Conservation (phyloP, 129 eudicot genomes). For the Centaurea solstitialis region DNA sequence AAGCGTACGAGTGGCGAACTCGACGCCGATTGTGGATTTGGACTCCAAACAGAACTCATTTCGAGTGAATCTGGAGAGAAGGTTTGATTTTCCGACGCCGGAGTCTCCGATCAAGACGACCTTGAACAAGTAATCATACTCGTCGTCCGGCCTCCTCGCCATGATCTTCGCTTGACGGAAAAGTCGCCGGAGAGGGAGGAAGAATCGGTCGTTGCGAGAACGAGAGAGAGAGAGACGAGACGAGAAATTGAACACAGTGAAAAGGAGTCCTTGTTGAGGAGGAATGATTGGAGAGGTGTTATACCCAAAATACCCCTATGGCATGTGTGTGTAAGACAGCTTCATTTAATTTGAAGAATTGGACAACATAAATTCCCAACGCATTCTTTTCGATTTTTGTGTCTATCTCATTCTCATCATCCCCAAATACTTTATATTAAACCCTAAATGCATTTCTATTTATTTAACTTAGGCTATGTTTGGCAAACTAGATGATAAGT, state of each 20-base stretch:
- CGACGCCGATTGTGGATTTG: conserved; percentile 95
- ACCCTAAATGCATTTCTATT: too few relatives aligned
- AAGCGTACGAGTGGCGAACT: conserved; percentile 88
- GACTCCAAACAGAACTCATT: conserved; percentile 88
- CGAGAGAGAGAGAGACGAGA: background rate
- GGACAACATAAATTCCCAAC: conserved; percentile 3
- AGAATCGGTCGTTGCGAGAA: conserved; percentile 2
- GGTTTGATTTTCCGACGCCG: conserved; percentile 39
- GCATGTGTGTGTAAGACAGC: background rate
- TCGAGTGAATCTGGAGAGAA: conserved; percentile 61
- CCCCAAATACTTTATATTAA: background rate
- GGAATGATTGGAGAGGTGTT: background rate
- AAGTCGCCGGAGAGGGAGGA: background rate
- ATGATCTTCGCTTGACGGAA: conserved; percentile 1
- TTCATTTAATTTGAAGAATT: background rate
- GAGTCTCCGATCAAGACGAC: conserved; percentile 40
- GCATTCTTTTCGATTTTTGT: background rate
- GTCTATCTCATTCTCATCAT: too few relatives aligned
- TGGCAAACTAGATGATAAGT: too few relatives aligned
- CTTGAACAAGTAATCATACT: conserved; percentile 39
- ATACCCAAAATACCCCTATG: conserved; percentile 2
- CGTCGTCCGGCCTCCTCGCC: conserved; percentile 40
- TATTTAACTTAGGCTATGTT: too few relatives aligned
- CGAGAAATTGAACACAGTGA: background rate
- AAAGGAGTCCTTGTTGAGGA: background rate